Conservation (phyloP, 176 grass and related monocot genomes). For the Oryza punctata region DNA sequence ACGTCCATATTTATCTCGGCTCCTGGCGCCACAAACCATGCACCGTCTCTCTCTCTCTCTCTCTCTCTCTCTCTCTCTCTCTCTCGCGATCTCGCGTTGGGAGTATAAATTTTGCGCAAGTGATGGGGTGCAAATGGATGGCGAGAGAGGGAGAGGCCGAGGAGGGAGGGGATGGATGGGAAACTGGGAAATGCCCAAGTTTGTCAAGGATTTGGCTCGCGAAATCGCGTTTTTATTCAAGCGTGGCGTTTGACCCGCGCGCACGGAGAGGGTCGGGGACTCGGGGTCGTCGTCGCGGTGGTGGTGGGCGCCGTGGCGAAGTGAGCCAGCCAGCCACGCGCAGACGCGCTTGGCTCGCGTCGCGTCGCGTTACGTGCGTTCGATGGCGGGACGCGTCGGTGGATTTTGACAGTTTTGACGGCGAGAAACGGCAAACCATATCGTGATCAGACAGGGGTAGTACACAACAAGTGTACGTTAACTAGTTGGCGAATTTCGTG, state of each 20-base stretch:
- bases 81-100: slow-evolving; percentile 20
- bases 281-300: background rate
- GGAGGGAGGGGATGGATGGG: background rate
- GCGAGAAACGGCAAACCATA: background rate
- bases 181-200: slow-evolving; percentile 12
- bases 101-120: slow-evolving; percentile 25
- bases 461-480: too few species aligned
- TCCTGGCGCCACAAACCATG: slow-evolving; percentile 40
- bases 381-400: background rate
- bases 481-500: background rate
- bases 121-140: background rate
- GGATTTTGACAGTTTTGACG: background rate
- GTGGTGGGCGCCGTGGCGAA: background rate
- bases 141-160: background rate
- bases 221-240: background rate
- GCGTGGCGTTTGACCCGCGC: background rate
- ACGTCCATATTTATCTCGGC: slow-evolving; percentile 39
- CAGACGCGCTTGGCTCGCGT: too few species aligned
- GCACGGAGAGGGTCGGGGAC: too few species aligned
- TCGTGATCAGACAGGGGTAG: background rate
- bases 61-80: background rate
- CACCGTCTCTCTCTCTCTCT: background rate
- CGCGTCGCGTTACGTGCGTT: background rate
- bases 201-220: background rate
- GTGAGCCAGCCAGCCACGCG: too few species aligned